Evolutionary conservation across 2,329 filamentous ascomycete genomes (phyloP), one percentile per base, ranked within the genome.

Genomic region (Emericellopsis atlantica): DNA sequence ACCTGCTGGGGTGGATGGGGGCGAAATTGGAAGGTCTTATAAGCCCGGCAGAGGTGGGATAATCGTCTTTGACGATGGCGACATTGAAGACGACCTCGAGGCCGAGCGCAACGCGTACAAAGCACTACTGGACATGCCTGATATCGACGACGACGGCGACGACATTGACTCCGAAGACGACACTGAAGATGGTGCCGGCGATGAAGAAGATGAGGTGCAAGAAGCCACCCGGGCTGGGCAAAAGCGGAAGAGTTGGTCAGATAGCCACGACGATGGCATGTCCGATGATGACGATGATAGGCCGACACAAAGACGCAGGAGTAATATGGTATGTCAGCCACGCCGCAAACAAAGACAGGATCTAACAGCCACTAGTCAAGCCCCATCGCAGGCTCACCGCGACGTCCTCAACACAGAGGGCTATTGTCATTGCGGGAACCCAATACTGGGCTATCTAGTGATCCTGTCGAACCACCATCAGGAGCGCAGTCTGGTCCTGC

Each of bases 41-140:
- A 80, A 76, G 47, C 78, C 84, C 5, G 84, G 86, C 24, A 82
- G 74, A 53, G 90, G 90, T 15, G 92, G 92, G 0, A 84, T 98
- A 34, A 76, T 98, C 45, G 88, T 95, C 2, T 94, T 92, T 57
- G 92, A 96, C 54, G 92, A 96, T 55, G 92, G 90, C 2, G 92
- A 98, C 57, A 89, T 98, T 39, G 84, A 90, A 49, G 84, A 90
- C 49, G 84, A 89, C 29, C 65, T 98, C 29, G 62, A 60, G 11
- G 65, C 66, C 1, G 88, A 96, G 60, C 74, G 78, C 49, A 79
- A 86, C 44, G 89, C 92, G 32, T 96, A 93, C 54, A 75, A 84
- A 48, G 81, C 82, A n/a, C 65, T 96, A 40, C 69, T 86, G 36
- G 82, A 88, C 46, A 96, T 98, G 88, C 90, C 89, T 1, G 85